Evolutionary conservation across 306 rosid species (phyloP).

Genomic region (Cucurbita maxima): DNA sequence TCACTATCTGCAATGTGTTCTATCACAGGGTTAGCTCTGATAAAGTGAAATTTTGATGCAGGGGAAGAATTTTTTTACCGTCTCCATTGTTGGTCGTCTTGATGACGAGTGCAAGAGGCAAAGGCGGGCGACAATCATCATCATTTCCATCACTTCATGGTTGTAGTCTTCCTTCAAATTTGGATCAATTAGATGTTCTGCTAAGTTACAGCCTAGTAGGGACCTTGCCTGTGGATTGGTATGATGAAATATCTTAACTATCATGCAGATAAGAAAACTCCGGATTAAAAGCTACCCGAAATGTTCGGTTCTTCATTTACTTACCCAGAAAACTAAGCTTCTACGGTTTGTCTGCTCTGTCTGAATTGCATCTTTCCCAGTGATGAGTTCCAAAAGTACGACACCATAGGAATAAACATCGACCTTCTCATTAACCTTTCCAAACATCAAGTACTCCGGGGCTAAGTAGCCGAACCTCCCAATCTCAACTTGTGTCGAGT

Average conservation of each 20-base stretch:
- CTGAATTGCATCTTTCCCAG: constrained; percentile 36
- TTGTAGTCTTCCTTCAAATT: constrained; percentile 18
- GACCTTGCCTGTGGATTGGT: constrained; percentile 30
- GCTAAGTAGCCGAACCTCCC: constrained; percentile 32
- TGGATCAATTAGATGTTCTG: constrained; percentile 27
- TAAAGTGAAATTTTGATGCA: neutral
- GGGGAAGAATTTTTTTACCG: constrained; percentile 7
- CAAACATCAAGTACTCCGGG: constrained; percentile 35
- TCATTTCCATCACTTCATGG: constrained; percentile 31
- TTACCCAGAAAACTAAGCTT: constrained; percentile 39
- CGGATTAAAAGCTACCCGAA: neutral
- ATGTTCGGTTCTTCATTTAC: neutral
- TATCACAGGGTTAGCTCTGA: neutral
- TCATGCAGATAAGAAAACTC: neutral
- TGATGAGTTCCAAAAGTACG: constrained; percentile 36
- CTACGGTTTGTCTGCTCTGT: constrained; percentile 15
- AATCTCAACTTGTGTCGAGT: constrained; percentile 10
- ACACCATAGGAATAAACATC: constrained; percentile 40
- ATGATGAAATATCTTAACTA: neutral
- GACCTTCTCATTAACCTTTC: constrained; percentile 30
- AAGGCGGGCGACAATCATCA: constrained; percentile 33
- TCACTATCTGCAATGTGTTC: constrained; percentile 20
- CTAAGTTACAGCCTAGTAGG: constrained; percentile 18
- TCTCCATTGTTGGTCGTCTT: constrained; percentile 33
- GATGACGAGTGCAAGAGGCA: constrained; percentile 36